Base-by-base conservation (phyloP, 2,329 filamentous ascomycete genomes). In the Botrytis cinerea region DNA sequence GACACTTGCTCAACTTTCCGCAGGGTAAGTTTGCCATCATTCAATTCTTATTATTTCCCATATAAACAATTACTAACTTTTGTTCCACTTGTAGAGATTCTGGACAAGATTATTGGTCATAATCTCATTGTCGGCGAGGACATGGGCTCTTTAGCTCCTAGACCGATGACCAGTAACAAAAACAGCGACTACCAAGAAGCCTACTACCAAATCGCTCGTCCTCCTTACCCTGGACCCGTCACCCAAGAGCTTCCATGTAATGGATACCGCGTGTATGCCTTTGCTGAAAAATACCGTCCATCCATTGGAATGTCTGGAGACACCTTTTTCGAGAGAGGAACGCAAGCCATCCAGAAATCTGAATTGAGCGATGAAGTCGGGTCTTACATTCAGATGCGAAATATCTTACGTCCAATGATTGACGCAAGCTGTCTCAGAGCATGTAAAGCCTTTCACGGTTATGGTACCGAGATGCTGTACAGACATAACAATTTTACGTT, bases 401-500 rank as follows among this genome's bases (percentile, higher is more conserved):
- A 38, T 2, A 5, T 69, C 6, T 28, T 54, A 28, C 35, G 48
- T n/a, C 66, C 16, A 48, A 20, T n/a, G 16, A 10, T 57, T 20
- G 66, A 69, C 25, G 6, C 66, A 10, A 69, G 45, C 25, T 69
- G 66, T 22, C 66, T 69, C 9, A 32, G 48, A 40, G 48, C 25
- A 18, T 69, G 45, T 14, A 69, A 57, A 51, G 10, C 0, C 10
- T 38, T 69, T 35, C n/a, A 54, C 14, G 2, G 10, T 4, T 18
- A 43, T 28, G 66, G 66, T 2, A 18, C 28, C 4, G 4, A 57
- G 25, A 54, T 69, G 2, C 2, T 69, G 18, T 69, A 57, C 32
- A 38, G 45, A 38, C 32, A 57, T 1, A 69, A 69, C 7, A 57
- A 16, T 35, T 69, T 54, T 28, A 48, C 32, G 48, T 69, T 69